Evolutionary conservation across 352 stramenopile genomes (phyloP), one percentile per base, ranked within the genome.

Genomic region (Phytophthora hibernalis): DNA sequence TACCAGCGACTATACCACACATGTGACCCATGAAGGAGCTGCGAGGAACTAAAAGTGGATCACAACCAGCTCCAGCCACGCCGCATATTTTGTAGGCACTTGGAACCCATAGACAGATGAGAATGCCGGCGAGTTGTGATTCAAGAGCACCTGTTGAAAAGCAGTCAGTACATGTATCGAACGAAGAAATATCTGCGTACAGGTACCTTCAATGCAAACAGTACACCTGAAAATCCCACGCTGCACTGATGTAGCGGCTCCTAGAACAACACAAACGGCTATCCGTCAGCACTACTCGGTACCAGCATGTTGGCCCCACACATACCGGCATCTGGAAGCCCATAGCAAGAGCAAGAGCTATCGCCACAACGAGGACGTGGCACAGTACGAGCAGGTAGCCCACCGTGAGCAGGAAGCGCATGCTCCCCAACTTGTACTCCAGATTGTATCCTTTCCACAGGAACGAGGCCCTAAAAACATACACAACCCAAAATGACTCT

Each of bases 1-100:
- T 48, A 76, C 91, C 91, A 51, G 89, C 90, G 1, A 96, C 45
- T 43, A 97, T 96, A 12, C 91, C 91, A 37, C 87, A 96, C 71
- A 96, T 81, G 70, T 97, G 90, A 9, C 89, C 89, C 26, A 97
- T 71, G 54, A 97, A 96, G 0, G 90, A 97, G 18, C 83, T 78
- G 33, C 80, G 54, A 5, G 82, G 91, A 1, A 96, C 87, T 18
- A 97, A n/a, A 94, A 59, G 44, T 95, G 87, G 22, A 96, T 95
- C n/a, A 93, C 67, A 11, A 95, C 73, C 7, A 98, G 77, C 61
- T 98, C 92, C 3, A 96, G 72, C 91, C 92, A 97, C 21, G 91
- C 79, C 1, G 85, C 87, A 51, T 97, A 97, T 68, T 96, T 93
- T 15, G 89, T 94, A 11, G 89, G 88, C 21, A 98, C 79, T 40